These are phyloP conservation scores for Termitomyces sp. DNA, from an alignment of 768 basidiomycete species.

Conservation along the genomic window DNA sequence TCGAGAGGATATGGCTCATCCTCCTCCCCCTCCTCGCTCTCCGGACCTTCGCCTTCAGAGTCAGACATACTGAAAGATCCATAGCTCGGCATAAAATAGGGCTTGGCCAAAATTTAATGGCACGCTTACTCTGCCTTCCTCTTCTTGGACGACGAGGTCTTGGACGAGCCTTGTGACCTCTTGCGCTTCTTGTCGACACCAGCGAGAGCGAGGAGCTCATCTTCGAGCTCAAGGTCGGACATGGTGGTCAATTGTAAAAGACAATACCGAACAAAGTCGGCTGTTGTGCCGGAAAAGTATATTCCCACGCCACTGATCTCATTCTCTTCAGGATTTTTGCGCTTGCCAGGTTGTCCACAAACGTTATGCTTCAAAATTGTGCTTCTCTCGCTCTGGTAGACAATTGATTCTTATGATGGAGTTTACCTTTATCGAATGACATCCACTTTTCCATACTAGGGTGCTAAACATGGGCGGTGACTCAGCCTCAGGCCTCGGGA, in stretches of 20 bases:
- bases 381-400: not conserved
- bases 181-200: constrained; percentile 70
- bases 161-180: constrained; percentile 42
- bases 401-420: too few species aligned
- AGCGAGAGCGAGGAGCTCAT: constrained; percentile 80
- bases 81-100: constrained; percentile 12
- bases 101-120: constrained; percentile 8
- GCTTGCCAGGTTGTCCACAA: not conserved
- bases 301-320: constrained; percentile 9
- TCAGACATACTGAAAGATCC: constrained; percentile 32
- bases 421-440: not conserved
- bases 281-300: not conserved
- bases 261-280: not conserved
- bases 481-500: not conserved
- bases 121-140: constrained; percentile 68
- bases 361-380: not conserved
- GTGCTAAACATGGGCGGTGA: too few species aligned
- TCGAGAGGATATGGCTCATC: constrained; percentile 84
- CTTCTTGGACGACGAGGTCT: constrained; percentile 52
- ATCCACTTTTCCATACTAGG: too few species aligned
- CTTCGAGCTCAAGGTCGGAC: constrained; percentile 53
- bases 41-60: constrained; percentile 54
- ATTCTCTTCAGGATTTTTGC: not conserved
- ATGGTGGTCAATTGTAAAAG: constrained; percentile 22
- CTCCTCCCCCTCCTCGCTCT: constrained; percentile 58